Base-by-base conservation (phyloP, 2,329 filamentous ascomycete species). In the Aspergillus persii region DNA sequence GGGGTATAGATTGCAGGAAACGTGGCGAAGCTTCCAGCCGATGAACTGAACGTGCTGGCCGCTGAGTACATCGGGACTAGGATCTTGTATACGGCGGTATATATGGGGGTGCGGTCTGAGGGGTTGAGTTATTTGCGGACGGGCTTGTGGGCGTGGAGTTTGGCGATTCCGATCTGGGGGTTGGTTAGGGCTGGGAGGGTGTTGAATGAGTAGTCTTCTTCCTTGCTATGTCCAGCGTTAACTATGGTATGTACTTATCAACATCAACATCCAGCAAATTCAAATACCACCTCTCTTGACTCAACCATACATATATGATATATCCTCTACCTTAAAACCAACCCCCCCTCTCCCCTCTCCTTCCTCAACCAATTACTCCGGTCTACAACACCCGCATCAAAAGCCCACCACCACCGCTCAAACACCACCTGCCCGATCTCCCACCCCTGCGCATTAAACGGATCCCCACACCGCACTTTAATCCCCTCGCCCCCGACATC, bases 341-440 rank as follows among this genome's bases (percentile, higher is more conserved):
- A 62, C 7, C 59, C 57, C 11, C 59, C 59, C 44, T 67, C 77
- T 0, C 83, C 84, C 56, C 83, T 77, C 55, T 78, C 66, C 54
- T 65, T 74, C 61, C 84, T 76, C 77, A 79, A 78, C 53, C 76
- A 72, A 69, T 87, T 86, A 66, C 83, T 84, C 54, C 77, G 77
- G 49, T 80, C 78, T n/a, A 87, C 70, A 15, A 86, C 78, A 9
- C 75, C 74, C 8, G 76, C 68, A 65, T 87, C 84, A 66, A 87
- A 82, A 39, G 84, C 70, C 71, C 84, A 86, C 83, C 83, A 87
- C 84, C 84, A 87, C 46, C 80, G 77, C 69, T 81, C 78, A 69
- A 86, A 86, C 26, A 86, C 71, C n/a, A 79, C 66, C 69, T 86
- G 83, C 1, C 84, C 84, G 11, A 86, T 77, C 68, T 87, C 84